A percentile compares a stretch with the other conserved stretches of the same genome.
phyloP scores from a whole-genome alignment of 371 early-diverging fungal genomes.

The Mucor plumbeus region DNA sequence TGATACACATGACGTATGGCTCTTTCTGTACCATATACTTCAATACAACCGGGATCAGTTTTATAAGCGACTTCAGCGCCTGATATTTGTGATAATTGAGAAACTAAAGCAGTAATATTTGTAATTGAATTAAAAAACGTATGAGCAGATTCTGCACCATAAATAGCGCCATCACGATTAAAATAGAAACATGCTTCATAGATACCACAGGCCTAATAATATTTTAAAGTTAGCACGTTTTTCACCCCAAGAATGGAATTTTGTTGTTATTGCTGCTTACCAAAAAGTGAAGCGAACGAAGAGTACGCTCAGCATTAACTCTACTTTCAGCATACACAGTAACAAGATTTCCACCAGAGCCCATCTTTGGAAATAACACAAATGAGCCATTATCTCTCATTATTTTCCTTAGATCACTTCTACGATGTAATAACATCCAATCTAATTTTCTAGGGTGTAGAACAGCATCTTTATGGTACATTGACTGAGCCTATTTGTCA shows the following conservation, averaged over 20 bases:
- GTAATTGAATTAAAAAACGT: conserved; percentile 41
- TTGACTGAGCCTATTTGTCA: conserved; percentile 48
- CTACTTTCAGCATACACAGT: conserved; percentile 71
- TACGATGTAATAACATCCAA: conserved; percentile 74
- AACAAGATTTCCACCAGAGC: conserved; percentile 57
- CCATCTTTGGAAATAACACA: conserved; percentile 41
- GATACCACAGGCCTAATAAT: conserved; percentile 53
- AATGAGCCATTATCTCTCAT: conserved; percentile 76
- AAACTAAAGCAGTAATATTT: conserved; percentile 48
- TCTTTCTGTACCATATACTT: conserved; percentile 66
- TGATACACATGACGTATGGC: conserved; percentile 66
- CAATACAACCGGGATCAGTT: conserved; percentile 51
- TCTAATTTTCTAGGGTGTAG: conserved; percentile 74
- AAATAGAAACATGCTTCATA: conserved; percentile 67
- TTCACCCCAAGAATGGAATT: not conserved
- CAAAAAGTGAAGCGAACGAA: conserved; percentile 65
- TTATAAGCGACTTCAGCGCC: conserved; percentile 63
- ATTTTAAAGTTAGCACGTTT: conserved; percentile 20
- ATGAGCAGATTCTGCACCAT: conserved; percentile 17
- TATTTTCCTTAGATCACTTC: conserved; percentile 68
- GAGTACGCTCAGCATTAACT: conserved; percentile 78
- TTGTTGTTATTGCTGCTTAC: conserved; percentile 15
- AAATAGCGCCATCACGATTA: conserved; percentile 38
- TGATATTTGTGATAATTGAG: conserved; percentile 57
- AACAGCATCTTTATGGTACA: conserved; percentile 55